A percentile compares a stretch with the other conserved stretches of the same genome.
Evolutionary conservation across 2,329 filamentous ascomycete genomes (phyloP).

Genomic region (Aspergillus chevalieri): DNA sequence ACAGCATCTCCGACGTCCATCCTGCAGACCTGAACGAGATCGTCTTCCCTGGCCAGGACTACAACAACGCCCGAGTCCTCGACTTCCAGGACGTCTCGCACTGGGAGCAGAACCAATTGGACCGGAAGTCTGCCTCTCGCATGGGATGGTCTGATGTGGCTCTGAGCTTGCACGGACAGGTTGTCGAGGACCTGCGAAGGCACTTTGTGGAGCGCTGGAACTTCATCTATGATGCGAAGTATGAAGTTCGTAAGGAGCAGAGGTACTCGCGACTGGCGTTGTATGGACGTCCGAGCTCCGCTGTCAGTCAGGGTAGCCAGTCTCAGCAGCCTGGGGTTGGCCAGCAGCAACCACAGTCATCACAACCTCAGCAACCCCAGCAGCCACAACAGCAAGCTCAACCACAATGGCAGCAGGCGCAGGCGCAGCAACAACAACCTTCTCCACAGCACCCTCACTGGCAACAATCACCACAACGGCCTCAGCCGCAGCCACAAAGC

Average conservation of each 20-base stretch:
- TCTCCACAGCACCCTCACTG: slow-evolving; percentile 1
- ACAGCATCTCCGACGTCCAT: slow-evolving; percentile 78
- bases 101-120: slow-evolving; percentile 81
- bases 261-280: slow-evolving; percentile 41
- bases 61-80: slow-evolving; percentile 79
- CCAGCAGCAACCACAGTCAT: background rate
- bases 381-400: slow-evolving; percentile 8
- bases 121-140: slow-evolving; percentile 68
- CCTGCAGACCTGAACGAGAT: slow-evolving; percentile 68
- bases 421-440: background rate
- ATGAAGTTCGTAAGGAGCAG: slow-evolving; percentile 51
- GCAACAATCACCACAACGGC: too few relatives aligned
- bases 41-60: slow-evolving; percentile 84
- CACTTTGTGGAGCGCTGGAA: slow-evolving; percentile 90
- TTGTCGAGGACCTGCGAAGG: slow-evolving; percentile 65
- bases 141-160: slow-evolving; percentile 94
- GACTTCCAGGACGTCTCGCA: slow-evolving; percentile 73
- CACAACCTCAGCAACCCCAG: slow-evolving; percentile 2
- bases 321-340: slow-evolving; percentile 12
- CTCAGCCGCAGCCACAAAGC: background rate
- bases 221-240: slow-evolving; percentile 81
- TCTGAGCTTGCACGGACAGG: slow-evolving; percentile 67
- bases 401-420: background rate
- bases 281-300: slow-evolving; percentile 27
- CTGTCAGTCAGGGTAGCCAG: slow-evolving; percentile 11